These are phyloP conservation scores for Anastatica hierochuntica DNA, from an alignment of 345 rosid genomes.

Conservation along the genomic window DNA sequence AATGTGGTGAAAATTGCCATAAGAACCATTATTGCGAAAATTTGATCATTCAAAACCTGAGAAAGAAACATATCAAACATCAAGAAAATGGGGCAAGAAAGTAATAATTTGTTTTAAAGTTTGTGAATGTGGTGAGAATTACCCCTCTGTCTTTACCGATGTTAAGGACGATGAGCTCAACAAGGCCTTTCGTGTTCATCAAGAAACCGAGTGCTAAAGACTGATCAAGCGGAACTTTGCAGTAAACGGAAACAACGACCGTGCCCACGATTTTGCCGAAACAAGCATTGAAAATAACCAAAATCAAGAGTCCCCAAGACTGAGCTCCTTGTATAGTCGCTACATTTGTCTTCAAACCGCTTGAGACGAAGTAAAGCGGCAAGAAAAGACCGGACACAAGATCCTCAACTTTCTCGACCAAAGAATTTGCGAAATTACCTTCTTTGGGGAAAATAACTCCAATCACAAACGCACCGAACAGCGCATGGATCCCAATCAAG, in stretches of 20 bases:
- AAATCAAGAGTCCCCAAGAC: constrained; percentile 40
- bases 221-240: constrained; percentile 35
- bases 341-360: constrained; percentile 46
- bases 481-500: constrained; percentile 44
- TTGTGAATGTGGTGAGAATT: neutral
- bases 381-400: constrained; percentile 42
- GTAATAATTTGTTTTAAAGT: too few relatives aligned
- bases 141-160: constrained; percentile 51
- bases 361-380: constrained; percentile 49
- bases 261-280: constrained; percentile 50
- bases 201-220: constrained; percentile 47
- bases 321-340: constrained; percentile 31
- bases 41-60: constrained; percentile 50
- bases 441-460: constrained; percentile 47
- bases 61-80: too few relatives aligned
- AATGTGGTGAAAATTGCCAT: constrained; percentile 66
- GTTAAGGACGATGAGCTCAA: too few relatives aligned
- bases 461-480: constrained; percentile 46
- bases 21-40: constrained; percentile 47
- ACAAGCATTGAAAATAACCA: constrained; percentile 47
- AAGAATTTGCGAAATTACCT: constrained; percentile 29
- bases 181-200: constrained; percentile 60
- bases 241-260: constrained; percentile 31
- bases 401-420: constrained; percentile 45
- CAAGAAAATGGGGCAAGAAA: too few relatives aligned